These are phyloP conservation scores for Paracoccidioides brasiliensis DNA, from an alignment of 2,329 filamentous ascomycete genomes.

Conservation along the genomic window DNA sequence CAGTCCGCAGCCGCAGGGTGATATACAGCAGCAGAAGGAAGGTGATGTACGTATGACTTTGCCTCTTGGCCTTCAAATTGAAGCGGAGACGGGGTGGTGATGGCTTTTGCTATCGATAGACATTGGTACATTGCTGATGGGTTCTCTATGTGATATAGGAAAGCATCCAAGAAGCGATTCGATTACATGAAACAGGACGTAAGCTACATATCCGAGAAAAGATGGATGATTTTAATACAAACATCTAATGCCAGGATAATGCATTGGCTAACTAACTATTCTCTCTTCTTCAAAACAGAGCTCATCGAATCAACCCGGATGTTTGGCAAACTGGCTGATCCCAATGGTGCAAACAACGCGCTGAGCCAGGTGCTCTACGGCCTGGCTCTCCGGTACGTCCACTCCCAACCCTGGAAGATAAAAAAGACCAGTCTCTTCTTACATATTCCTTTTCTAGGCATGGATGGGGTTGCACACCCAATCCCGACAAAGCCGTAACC, in stretches of 20 bases:
- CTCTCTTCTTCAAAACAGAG: slow-evolving; percentile 31
- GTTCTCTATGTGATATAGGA: slow-evolving; percentile 14
- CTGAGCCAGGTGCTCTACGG: slow-evolving; percentile 93
- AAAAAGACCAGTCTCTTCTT: slow-evolving; percentile 7
- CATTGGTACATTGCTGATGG: not conserved
- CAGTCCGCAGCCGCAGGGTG: slow-evolving; percentile 17
- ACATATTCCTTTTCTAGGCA: slow-evolving; percentile 45
- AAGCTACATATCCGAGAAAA: slow-evolving; percentile 8
- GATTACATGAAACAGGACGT: slow-evolving; percentile 71
- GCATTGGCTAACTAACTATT: slow-evolving; percentile 2
- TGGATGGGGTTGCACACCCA: slow-evolving; percentile 74
- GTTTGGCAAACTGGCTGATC: slow-evolving; percentile 74
- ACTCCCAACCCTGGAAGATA: slow-evolving; percentile 2
- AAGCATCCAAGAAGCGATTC: slow-evolving; percentile 90
- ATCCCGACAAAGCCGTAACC: slow-evolving; percentile 60
- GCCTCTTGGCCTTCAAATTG: not conserved
- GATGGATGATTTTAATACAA: not conserved
- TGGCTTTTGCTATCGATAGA: not conserved
- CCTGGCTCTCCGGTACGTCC: slow-evolving; percentile 64
- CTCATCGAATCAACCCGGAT: slow-evolving; percentile 67
- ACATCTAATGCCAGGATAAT: not conserved
- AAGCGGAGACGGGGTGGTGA: not conserved
- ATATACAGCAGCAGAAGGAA: slow-evolving; percentile 18
- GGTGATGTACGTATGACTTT: slow-evolving; percentile 21
- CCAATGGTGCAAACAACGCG: slow-evolving; percentile 74